These are phyloP conservation scores for Amanita rubescens DNA, from an alignment of 768 basidiomycete genomes.

Conservation along the genomic window DNA sequence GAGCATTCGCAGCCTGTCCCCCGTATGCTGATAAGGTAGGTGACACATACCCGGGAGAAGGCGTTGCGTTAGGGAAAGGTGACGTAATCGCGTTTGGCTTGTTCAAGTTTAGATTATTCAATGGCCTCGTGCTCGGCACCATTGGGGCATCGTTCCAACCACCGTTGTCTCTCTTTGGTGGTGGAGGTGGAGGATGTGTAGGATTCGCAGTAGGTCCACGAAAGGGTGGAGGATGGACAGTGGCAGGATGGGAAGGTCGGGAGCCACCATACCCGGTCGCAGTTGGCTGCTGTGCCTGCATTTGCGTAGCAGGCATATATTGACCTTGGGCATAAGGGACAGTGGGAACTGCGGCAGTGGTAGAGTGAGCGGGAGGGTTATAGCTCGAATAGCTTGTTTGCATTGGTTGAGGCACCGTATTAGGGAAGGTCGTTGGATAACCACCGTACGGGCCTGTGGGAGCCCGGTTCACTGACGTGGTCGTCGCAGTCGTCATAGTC, in stretches of 20 bases:
- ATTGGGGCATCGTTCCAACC: constrained; percentile 92
- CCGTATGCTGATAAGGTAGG: constrained; percentile 40
- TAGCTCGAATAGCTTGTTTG: constrained; percentile 10
- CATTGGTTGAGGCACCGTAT: constrained; percentile 10
- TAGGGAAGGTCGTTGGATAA: constrained; percentile 17
- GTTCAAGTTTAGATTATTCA: constrained; percentile 35
- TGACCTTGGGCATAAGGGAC: constrained; percentile 10
- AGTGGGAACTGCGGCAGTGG: constrained; percentile 1
- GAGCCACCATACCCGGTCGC: background rate
- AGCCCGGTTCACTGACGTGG: constrained; percentile 12
- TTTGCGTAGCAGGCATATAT: constrained; percentile 27
- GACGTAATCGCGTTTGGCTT: constrained; percentile 75
- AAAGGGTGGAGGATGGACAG: constrained; percentile 39
- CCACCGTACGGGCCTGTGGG: constrained; percentile 14
- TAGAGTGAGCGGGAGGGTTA: constrained; percentile 3
- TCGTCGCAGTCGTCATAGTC: background rate
- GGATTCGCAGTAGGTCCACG: constrained; percentile 23
- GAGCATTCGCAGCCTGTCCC: constrained; percentile 28
- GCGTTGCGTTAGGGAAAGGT: constrained; percentile 73
- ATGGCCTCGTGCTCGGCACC: constrained; percentile 40
- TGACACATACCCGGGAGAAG: constrained; percentile 37
- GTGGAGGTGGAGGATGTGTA: constrained; percentile 33
- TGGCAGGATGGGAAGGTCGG: constrained; percentile 30
- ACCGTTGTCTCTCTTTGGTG: constrained; percentile 59
- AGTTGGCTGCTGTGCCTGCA: constrained; percentile 29